Conservation (phyloP, 192 early-diverging fungal genomes). For the Umbelopsis sp. region DNA sequence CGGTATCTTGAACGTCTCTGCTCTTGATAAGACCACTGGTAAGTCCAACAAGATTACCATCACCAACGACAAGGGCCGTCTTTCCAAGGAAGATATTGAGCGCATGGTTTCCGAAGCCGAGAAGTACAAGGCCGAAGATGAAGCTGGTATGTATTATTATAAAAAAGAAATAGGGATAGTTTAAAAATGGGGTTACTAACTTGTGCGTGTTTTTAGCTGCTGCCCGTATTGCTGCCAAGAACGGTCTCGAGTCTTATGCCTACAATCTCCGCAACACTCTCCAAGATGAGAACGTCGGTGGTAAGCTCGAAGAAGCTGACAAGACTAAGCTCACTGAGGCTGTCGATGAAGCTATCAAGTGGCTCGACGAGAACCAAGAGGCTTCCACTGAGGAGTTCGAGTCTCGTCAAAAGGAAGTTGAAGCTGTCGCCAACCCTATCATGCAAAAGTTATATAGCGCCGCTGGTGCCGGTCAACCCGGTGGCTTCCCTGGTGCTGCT, state of each 20-base stretch:
- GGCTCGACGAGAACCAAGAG: conserved; percentile 93
- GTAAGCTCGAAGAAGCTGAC: conserved; percentile 81
- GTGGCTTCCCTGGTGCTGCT: conserved; percentile 25
- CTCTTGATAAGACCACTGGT: conserved; percentile 93
- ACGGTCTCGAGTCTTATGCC: conserved; percentile 95
- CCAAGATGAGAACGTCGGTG: conserved; percentile 67
- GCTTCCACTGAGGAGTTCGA: conserved; percentile 99
- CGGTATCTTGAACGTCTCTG: conserved; percentile 95
- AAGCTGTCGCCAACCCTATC: conserved; percentile 94
- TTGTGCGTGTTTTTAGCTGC: no score
- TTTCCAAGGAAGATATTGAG: conserved; percentile 98
- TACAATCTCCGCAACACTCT: conserved; percentile 97
- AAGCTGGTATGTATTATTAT: no score
- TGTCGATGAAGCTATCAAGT: conserved; percentile 91
- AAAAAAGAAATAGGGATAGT: no score
- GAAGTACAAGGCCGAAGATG: conserved; percentile 87
- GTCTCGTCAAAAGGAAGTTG: conserved; percentile 91
- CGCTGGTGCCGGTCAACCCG: conserved; percentile 48
- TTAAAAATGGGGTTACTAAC: no score
- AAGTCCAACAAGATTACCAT: conserved; percentile 97
- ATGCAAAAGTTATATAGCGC: conserved; percentile 80
- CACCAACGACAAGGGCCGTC: conserved; percentile 98
- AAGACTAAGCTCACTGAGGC: conserved; percentile 86
- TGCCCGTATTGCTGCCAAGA: conserved; percentile 87
- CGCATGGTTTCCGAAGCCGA: conserved; percentile 92